Conservation (phyloP, 2,329 filamentous ascomycete genomes). For the Colletotrichum chlorophyti region DNA sequence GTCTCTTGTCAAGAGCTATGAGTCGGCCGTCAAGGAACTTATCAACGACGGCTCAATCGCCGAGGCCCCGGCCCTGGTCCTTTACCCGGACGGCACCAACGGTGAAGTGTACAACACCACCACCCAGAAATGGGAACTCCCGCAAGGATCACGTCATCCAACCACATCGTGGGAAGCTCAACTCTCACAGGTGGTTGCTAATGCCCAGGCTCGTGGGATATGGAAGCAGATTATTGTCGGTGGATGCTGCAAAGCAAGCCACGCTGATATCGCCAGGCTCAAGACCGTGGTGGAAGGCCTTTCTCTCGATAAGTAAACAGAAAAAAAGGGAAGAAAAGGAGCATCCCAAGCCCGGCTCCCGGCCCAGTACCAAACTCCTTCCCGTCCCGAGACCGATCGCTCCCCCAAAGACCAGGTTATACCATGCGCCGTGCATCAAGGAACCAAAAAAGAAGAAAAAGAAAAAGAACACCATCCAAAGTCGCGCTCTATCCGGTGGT, state of each 20-base stretch:
- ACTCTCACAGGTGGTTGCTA: constrained; percentile 48
- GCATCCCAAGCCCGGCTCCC: not conserved
- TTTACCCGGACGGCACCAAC: constrained; percentile 75
- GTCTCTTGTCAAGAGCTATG: constrained; percentile 59
- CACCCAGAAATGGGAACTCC: constrained; percentile 65
- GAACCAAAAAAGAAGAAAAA: constrained; percentile 3
- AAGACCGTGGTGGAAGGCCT: constrained; percentile 13
- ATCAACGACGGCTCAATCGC: constrained; percentile 39
- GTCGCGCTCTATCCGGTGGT: constrained; percentile 19
- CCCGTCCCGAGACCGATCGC: constrained; percentile 7
- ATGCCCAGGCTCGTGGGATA: constrained; percentile 41
- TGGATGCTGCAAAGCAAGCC: constrained; percentile 59
- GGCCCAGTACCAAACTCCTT: not conserved
- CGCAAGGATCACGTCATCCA: constrained; percentile 33
- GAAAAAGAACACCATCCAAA: constrained; percentile 2
- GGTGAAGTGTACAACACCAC: constrained; percentile 71
- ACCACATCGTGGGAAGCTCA: constrained; percentile 52
- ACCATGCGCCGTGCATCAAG: constrained; percentile 15
- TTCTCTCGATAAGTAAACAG: constrained; percentile 7
- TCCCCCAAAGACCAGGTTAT: constrained; percentile 6
- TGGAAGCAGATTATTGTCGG: constrained; percentile 58
- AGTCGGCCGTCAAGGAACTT: constrained; percentile 52
- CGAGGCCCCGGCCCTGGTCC: constrained; percentile 60
- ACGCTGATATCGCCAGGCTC: constrained; percentile 31
- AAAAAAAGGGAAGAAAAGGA: not conserved